Conservation (phyloP, 1,139 yeast species). For the Candida glucosophila region DNA sequence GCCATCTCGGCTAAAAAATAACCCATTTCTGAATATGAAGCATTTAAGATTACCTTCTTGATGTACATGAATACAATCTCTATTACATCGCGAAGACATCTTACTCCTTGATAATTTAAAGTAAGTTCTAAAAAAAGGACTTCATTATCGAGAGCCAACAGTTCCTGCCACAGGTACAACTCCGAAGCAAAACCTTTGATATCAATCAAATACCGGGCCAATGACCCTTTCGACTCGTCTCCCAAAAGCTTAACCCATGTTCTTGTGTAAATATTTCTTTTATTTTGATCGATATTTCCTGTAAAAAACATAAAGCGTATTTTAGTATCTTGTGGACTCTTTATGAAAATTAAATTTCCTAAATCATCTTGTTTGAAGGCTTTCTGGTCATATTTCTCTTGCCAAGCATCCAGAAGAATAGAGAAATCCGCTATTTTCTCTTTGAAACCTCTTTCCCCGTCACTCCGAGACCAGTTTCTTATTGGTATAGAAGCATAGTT, state of each 20-base stretch:
- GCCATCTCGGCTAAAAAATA: constrained; percentile 33
- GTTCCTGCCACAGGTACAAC: constrained; percentile 30
- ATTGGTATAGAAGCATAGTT: background rate
- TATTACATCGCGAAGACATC: constrained; percentile 19
- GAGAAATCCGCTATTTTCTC: too few relatives aligned
- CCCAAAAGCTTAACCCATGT: constrained; percentile 56
- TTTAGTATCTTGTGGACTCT: constrained; percentile 5
- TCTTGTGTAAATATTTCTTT: constrained; percentile 16
- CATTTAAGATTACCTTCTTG: constrained; percentile 7
- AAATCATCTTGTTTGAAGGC: constrained; percentile 1
- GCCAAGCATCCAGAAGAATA: constrained; percentile 3
- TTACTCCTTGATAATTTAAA: constrained; percentile 34
- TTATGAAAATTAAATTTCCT: constrained; percentile 6
- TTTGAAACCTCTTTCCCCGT: too few relatives aligned
- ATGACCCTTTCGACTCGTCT: constrained; percentile 45
- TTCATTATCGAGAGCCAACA: constrained; percentile 21
- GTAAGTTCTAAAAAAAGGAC: constrained; percentile 37
- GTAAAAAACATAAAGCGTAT: constrained; percentile 38
- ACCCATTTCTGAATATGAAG: constrained; percentile 4
- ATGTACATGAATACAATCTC: constrained; percentile 17
- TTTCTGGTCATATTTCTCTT: constrained; percentile 1
- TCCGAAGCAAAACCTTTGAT: constrained; percentile 18
- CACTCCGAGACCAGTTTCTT: too few relatives aligned
- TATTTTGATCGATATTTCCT: constrained; percentile 6
- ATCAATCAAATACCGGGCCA: constrained; percentile 21